These are phyloP conservation scores for Blastomyces silverae DNA, from an alignment of 2,329 filamentous ascomycete genomes.

Conservation along the genomic window DNA sequence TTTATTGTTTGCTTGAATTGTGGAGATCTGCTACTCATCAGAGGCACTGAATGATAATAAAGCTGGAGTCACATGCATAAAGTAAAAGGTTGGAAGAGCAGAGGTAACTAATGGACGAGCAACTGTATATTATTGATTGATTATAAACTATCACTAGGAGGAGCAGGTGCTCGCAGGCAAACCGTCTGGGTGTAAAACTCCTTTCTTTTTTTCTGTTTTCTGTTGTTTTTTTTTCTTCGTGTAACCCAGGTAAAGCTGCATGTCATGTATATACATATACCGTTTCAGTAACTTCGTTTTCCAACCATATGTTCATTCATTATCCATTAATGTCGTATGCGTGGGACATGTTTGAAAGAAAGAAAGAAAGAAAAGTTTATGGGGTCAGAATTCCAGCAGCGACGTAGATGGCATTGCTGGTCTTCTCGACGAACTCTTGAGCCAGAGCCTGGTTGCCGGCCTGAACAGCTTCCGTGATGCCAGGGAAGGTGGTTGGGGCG, in stretches of 20 bases:
- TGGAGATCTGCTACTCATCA: too few relatives aligned
- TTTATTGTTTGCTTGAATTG: too few relatives aligned
- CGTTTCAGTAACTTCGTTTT: neutral
- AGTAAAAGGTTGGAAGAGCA: too few relatives aligned
- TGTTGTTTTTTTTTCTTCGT: neutral
- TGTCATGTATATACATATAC: neutral
- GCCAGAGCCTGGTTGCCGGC: constrained; percentile 23
- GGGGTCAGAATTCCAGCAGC: constrained; percentile 23
- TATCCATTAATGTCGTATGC: neutral
- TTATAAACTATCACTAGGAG: neutral
- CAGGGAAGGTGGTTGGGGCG: constrained; percentile 25
- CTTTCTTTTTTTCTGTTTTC: neutral
- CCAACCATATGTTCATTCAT: constrained; percentile 1
- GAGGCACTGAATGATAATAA: too few relatives aligned
- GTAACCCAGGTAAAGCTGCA: neutral
- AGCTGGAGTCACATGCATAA: too few relatives aligned
- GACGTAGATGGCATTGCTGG: constrained; percentile 23
- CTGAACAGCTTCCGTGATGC: constrained; percentile 26
- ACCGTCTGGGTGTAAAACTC: neutral
- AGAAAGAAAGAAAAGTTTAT: neutral
- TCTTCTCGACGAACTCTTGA: constrained; percentile 24
- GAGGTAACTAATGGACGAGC: neutral
- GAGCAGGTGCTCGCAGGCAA: neutral
- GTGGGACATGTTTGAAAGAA: neutral
- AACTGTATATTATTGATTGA: neutral